These are phyloP conservation scores for Cutaneotrichosporon sp. DNA, from an alignment of 1,284 basidiomycete genomes.

Conservation along the genomic window DNA sequence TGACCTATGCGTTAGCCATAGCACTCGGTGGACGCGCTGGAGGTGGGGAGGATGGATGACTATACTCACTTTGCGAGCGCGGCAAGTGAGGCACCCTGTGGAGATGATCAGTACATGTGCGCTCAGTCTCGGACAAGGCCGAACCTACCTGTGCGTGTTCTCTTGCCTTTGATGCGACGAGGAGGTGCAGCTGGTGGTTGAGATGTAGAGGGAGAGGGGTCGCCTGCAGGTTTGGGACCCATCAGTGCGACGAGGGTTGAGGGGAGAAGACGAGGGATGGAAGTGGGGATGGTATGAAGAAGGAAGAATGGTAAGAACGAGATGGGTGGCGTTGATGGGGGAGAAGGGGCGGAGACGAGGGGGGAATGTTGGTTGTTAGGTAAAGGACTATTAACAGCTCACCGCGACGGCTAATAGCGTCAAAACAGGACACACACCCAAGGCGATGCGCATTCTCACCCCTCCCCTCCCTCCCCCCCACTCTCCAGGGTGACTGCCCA, in stretches of 20 bases:
- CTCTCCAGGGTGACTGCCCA: too few species aligned
- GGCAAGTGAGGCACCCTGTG: slow-evolving; percentile 27
- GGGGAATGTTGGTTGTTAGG: too few species aligned
- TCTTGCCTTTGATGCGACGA: slow-evolving; percentile 23
- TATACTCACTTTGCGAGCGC: slow-evolving; percentile 24
- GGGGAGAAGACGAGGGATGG: neutral
- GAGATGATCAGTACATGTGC: slow-evolving; percentile 7
- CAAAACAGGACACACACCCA: too few species aligned
- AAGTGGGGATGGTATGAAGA: neutral
- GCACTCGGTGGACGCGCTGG: too few species aligned
- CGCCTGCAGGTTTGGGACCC: slow-evolving; percentile 9
- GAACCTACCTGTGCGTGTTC: slow-evolving; percentile 22
- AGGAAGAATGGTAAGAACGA: neutral
- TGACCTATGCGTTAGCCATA: slow-evolving; percentile 17
- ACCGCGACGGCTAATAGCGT: too few species aligned
- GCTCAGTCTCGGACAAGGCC: neutral
- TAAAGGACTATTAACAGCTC: too few species aligned
- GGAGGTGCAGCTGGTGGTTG: neutral
- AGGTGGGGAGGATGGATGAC: neutral
- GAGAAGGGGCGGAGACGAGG: too few species aligned
- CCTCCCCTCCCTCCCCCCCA: too few species aligned
- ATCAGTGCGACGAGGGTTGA: slow-evolving; percentile 2
- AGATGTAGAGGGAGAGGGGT: neutral
- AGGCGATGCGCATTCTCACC: too few species aligned
- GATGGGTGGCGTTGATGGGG: neutral